Base-by-base conservation (phyloP, 2,329 filamentous ascomycete species). In the Alternaria postmessia region DNA sequence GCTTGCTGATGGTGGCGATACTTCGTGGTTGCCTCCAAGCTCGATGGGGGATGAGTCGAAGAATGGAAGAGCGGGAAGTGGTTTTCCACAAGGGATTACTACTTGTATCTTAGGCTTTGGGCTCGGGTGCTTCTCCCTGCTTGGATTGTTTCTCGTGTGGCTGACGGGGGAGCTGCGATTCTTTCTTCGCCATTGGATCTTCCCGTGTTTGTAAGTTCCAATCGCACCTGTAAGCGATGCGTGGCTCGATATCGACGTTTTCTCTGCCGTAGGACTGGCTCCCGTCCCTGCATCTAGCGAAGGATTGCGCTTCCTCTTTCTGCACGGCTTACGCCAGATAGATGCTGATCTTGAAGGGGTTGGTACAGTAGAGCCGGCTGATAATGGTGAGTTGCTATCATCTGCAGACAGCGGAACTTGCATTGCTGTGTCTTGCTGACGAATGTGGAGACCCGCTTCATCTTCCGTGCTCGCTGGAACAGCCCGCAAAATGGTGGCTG, bases 181-280 rank as follows among this genome's bases (percentile, higher is more conserved):
- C 51, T 63, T 68, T 28, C 66, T 56, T 34, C 71, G 78, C 80
- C 81, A 83, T 51, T 80, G 73, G 28, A 80, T 76, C 36, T 76
- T 75, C 5, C 81, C 82, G 65, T 83, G 72, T 51, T 78, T 79
- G 76, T 81, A 84, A 4, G 80, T 71, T 6, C 81, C 81, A 60
- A 83, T 80, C n/a, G 69, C 77, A 38, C 66, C 63, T 34, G 66
- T 70, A n/a, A 72, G 57, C 18, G 71, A 68, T 32, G 67, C 56
- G 49, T 63, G 66, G 51, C 56, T 64, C 12, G 65, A 57, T 36
- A 69, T 65, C 28, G 67, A 73, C 53, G 73, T 73, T 28, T 66
- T 75, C 61, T 64, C 72, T 43, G 46, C 44, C 16, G 57, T 52
- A 32, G 65, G 64, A 49, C 57, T 58, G 56, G 51, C 59, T 28